A percentile compares a stretch with the other conserved stretches of the same genome.
Conservation (phyloP, 2,329 filamentous ascomycete species). For the Xylaria hypoxylon region DNA sequence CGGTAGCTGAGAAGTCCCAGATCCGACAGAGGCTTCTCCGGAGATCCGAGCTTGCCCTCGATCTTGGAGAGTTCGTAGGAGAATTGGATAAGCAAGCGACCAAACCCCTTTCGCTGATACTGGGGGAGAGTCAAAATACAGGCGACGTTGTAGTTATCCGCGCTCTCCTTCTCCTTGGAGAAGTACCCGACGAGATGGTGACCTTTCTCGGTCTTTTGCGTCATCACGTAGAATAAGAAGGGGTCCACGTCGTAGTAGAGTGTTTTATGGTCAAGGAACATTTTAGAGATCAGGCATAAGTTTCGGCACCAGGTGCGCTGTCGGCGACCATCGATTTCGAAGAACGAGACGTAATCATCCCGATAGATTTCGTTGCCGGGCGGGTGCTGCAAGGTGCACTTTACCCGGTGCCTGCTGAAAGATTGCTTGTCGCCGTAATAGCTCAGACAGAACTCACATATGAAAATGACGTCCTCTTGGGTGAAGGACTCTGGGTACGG, state of each 20-base stretch:
- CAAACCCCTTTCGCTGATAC: slow-evolving; percentile 94
- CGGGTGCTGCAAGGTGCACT: slow-evolving; percentile 91
- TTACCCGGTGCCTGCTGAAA: slow-evolving; percentile 86
- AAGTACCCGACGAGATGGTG: slow-evolving; percentile 99
- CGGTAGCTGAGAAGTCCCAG: slow-evolving; percentile 92
- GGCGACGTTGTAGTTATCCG: slow-evolving; percentile 96
- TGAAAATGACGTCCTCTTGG: slow-evolving; percentile 89
- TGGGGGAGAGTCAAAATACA: slow-evolving; percentile 97
- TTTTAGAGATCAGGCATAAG: slow-evolving; percentile 91
- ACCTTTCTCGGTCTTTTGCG: slow-evolving; percentile 85
- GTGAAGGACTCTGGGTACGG: slow-evolving; percentile 92
- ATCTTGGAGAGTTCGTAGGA: slow-evolving; percentile 97
- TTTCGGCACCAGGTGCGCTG: slow-evolving; percentile 98
- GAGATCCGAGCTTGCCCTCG: slow-evolving; percentile 93
- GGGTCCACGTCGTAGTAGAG: slow-evolving; percentile 99
- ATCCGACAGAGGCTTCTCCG: slow-evolving; percentile 96
- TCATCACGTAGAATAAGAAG: slow-evolving; percentile 99
- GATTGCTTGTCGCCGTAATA: slow-evolving; percentile 88
- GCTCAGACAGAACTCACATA: slow-evolving; percentile 95
- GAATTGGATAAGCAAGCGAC: slow-evolving; percentile 93
- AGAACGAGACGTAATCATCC: slow-evolving; percentile 93
- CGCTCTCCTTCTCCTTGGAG: slow-evolving; percentile 97
- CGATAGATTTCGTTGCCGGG: slow-evolving; percentile 99
- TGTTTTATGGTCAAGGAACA: slow-evolving; percentile 96
- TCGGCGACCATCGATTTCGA: slow-evolving; percentile 94